A percentile compares a stretch with the other conserved stretches of the same genome.
phyloP scores from a whole-genome alignment of 176 grass and related monocot species.

The Musa troglodytarum region DNA sequence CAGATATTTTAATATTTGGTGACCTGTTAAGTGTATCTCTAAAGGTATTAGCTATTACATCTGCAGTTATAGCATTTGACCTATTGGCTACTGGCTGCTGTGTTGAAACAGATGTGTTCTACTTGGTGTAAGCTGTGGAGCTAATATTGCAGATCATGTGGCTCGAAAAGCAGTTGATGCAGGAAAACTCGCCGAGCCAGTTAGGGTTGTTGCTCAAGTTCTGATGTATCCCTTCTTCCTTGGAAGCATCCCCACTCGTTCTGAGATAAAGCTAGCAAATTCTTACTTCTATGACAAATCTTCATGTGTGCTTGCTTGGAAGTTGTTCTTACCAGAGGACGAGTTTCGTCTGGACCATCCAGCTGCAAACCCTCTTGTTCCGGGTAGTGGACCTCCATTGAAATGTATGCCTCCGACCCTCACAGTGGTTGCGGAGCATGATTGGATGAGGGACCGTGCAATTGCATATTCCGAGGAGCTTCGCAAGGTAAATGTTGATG shows the following conservation, averaged over 20 bases:
- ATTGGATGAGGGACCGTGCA: constrained; percentile 11
- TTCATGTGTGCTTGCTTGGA: constrained; percentile 3
- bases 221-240: constrained; percentile 14
- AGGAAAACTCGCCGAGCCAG: constrained; percentile 7
- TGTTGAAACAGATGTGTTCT: constrained; percentile 7
- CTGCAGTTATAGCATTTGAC: background rate
- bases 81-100: background rate
- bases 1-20: background rate
- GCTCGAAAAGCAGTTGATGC: constrained; percentile 3
- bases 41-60: background rate
- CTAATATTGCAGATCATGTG: constrained; percentile 8
- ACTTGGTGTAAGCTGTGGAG: constrained; percentile 9
- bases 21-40: background rate
- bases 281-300: constrained; percentile 15
- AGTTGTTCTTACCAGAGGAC: constrained; percentile 9
- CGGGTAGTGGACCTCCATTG: background rate
- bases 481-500: constrained; percentile 8
- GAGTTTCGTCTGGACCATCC: constrained; percentile 10
- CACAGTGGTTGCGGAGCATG: constrained; percentile 7
- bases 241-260: background rate
- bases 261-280: constrained; percentile 8
- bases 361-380: constrained; percentile 8
- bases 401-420: constrained; percentile 2
- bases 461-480: constrained; percentile 13
- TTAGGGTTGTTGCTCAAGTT: constrained; percentile 12